Conservation (phyloP, 176 grass and related monocot species). For the Avena insularis region DNA sequence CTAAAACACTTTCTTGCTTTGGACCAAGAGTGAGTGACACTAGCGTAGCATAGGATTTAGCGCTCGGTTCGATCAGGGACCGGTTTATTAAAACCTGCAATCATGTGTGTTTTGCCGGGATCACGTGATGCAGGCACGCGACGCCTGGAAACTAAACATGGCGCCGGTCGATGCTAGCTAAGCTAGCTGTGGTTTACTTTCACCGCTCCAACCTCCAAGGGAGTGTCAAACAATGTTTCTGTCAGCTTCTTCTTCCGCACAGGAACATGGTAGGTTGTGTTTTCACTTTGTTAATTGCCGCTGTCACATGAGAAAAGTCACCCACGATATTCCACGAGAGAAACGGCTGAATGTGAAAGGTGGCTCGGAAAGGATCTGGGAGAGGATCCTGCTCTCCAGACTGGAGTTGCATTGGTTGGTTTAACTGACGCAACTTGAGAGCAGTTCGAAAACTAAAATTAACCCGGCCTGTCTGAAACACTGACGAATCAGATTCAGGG, state of each 20-base stretch:
- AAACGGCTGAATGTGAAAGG: background rate
- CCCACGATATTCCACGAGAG: background rate
- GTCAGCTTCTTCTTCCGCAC: background rate
- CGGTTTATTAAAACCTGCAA: constrained; percentile 28
- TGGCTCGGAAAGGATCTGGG: no score
- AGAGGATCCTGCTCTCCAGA: no score
- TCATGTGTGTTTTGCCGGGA: constrained; percentile 28
- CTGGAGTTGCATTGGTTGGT: no score
- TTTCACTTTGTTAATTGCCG: background rate
- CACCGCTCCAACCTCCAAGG: background rate
- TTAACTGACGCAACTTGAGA: no score
- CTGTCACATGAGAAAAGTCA: background rate
- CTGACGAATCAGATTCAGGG: background rate
- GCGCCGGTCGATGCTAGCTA: background rate
- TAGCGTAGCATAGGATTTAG: constrained; percentile 8
- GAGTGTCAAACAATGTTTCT: background rate
- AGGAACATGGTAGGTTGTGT: background rate
- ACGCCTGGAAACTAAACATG: background rate
- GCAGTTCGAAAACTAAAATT: no score
- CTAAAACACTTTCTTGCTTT: constrained; percentile 11
- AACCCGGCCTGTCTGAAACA: background rate
- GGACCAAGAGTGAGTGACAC: background rate
- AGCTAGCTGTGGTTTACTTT: background rate
- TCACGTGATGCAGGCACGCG: constrained; percentile 44
- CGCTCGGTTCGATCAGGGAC: constrained; percentile 17